These are phyloP conservation scores for Epichloe hybrida DNA, from an alignment of 2,329 filamentous ascomycete genomes.

Conservation along the genomic window DNA sequence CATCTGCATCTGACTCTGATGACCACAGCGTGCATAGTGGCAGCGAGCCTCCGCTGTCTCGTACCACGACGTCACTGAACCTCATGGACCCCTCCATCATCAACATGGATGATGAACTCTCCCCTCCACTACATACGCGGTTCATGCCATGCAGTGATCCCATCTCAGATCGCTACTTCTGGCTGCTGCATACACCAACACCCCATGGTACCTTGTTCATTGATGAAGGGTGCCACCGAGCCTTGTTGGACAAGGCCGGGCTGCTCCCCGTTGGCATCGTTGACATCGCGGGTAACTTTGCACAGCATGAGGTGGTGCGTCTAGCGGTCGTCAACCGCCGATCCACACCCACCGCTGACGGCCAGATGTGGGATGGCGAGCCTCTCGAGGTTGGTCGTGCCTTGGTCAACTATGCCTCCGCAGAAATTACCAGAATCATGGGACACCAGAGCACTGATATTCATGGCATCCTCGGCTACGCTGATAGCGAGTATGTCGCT, in stretches of 20 bases:
- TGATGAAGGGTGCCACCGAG: slow-evolving; percentile 74
- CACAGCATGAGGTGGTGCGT: slow-evolving; percentile 83
- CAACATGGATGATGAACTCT: slow-evolving; percentile 12
- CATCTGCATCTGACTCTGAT: slow-evolving; percentile 5
- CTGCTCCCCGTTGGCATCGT: slow-evolving; percentile 85
- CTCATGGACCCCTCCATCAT: slow-evolving; percentile 15
- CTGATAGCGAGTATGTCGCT: slow-evolving; percentile 88
- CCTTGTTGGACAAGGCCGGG: slow-evolving; percentile 70
- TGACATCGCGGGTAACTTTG: slow-evolving; percentile 77
- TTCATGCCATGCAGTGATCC: slow-evolving; percentile 77
- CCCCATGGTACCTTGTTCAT: slow-evolving; percentile 89
- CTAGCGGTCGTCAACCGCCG: slow-evolving; percentile 63
- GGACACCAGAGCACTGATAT: slow-evolving; percentile 77
- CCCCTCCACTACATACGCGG: slow-evolving; percentile 64
- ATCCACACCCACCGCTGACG: slow-evolving; percentile 24
- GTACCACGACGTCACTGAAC: slow-evolving; percentile 29
- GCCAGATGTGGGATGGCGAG: slow-evolving; percentile 34
- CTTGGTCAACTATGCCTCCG: slow-evolving; percentile 82
- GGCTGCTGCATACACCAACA: slow-evolving; percentile 83
- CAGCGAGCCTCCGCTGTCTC: slow-evolving; percentile 16
- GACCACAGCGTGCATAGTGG: slow-evolving; percentile 10
- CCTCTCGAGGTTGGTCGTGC: slow-evolving; percentile 72
- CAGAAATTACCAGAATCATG: slow-evolving; percentile 72
- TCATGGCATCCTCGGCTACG: slow-evolving; percentile 67
- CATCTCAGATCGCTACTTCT: slow-evolving; percentile 90